These are phyloP conservation scores for Amauroascus niger DNA, from an alignment of 2,329 filamentous ascomycete genomes.

Conservation along the genomic window DNA sequence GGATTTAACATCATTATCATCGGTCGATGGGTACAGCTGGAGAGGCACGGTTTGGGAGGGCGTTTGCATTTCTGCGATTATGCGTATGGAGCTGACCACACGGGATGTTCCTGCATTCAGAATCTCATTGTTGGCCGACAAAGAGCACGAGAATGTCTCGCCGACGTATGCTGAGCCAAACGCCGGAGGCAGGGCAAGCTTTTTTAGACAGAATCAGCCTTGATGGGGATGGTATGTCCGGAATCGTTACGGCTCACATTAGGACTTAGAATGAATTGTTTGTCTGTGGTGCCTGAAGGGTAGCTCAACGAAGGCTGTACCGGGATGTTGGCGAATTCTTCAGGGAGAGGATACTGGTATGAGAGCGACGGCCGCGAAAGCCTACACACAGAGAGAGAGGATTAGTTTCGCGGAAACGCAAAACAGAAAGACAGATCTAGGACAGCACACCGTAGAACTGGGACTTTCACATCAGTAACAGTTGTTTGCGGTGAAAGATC, in stretches of 20 bases:
- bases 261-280: constrained; percentile 48
- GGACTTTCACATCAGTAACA: constrained; percentile 20
- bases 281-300: constrained; percentile 42
- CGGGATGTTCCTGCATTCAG: constrained; percentile 30
- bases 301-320: constrained; percentile 66
- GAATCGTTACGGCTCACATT: constrained; percentile 30
- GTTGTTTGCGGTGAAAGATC: background rate
- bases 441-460: constrained; percentile 31
- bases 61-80: constrained; percentile 92
- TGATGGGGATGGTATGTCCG: background rate
- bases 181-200: constrained; percentile 72
- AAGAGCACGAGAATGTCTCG: constrained; percentile 85
- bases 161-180: constrained; percentile 95
- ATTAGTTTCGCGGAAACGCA: background rate
- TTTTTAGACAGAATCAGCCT: constrained; percentile 17
- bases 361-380: constrained; percentile 59
- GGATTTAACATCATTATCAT: constrained; percentile 38
- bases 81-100: constrained; percentile 63
- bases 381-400: constrained; percentile 36
- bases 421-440: background rate
- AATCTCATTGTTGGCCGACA: constrained; percentile 89
- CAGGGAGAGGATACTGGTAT: constrained; percentile 37
- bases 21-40: constrained; percentile 41
- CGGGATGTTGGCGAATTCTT: constrained; percentile 42
- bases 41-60: constrained; percentile 63